Percentiles rank a stretch among this genome's conserved stretches.
Conservation (phyloP, 2,329 filamentous ascomycete genomes). For the Chaetomium sp. region DNA sequence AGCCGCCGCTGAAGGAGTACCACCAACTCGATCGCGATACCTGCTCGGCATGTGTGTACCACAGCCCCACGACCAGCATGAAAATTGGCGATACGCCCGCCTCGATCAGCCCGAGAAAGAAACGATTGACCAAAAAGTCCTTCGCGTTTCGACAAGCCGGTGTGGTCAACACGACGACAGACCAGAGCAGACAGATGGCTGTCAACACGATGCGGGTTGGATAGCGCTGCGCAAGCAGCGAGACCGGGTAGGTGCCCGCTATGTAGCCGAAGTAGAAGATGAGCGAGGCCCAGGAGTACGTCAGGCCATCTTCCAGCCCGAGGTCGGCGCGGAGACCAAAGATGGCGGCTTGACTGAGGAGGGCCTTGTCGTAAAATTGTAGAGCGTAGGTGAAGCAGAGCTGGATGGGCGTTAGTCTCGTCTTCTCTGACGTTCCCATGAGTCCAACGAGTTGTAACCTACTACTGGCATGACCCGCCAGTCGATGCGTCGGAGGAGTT, state of each 20-base stretch:
- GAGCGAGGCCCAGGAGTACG: constrained; percentile 38
- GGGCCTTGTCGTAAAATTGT: constrained; percentile 47
- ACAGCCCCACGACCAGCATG: constrained; percentile 49
- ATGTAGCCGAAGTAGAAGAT: constrained; percentile 47
- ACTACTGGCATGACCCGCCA: constrained; percentile 37
- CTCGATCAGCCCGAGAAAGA: constrained; percentile 52
- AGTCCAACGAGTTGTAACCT: neutral
- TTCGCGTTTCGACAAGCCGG: constrained; percentile 32
- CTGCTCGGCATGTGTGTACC: constrained; percentile 38
- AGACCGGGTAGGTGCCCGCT: constrained; percentile 23
- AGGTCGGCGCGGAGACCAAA: constrained; percentile 38
- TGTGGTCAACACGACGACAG: constrained; percentile 32
- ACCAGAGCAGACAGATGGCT: constrained; percentile 32
- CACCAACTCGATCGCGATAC: constrained; percentile 35
- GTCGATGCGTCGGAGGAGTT: constrained; percentile 37
- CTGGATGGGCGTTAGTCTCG: neutral
- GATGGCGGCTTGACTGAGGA: constrained; percentile 45
- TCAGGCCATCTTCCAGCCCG: constrained; percentile 33
- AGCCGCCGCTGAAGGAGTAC: constrained; percentile 40
- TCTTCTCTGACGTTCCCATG: neutral
- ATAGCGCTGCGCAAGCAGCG: constrained; percentile 36
- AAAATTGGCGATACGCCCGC: constrained; percentile 43
- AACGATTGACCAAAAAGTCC: constrained; percentile 28
- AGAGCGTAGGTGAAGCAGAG: constrained; percentile 40
- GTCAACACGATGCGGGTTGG: constrained; percentile 41